Conservation (phyloP, 2,329 filamentous ascomycete species). For the Trichoderma sp. region DNA sequence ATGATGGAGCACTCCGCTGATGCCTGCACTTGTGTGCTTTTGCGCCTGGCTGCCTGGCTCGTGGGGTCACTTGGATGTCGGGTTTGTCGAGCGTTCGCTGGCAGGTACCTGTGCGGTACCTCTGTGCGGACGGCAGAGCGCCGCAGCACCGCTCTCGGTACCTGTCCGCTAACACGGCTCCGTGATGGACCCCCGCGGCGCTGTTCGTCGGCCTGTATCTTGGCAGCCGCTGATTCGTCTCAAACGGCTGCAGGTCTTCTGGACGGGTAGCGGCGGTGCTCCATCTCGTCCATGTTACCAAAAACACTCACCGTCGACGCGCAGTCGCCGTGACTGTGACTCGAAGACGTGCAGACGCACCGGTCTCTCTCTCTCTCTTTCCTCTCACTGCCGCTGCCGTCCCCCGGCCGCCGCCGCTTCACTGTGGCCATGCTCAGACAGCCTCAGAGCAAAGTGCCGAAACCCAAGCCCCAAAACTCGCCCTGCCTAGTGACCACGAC, state of each 20-base stretch:
- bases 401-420: not conserved
- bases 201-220: no score
- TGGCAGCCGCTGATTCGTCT: not conserved
- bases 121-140: not conserved
- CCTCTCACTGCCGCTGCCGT: not conserved
- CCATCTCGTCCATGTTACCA: not conserved
- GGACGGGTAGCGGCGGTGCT: slow-evolving; percentile 12
- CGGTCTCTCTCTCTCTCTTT: not conserved
- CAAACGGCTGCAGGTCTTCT: not conserved
- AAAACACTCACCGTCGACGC: slow-evolving; percentile 3
- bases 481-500: not conserved
- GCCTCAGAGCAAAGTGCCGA: not conserved
- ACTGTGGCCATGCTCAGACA: not conserved
- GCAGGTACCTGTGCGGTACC: not conserved
- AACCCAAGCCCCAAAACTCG: not conserved
- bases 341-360: not conserved
- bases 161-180: not conserved
- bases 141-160: not conserved
- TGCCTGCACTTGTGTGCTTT: slow-evolving; percentile 11
- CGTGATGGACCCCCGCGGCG: not conserved
- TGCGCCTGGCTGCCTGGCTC: slow-evolving; percentile 15
- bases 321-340: not conserved
- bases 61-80: not conserved
- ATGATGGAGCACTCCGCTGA: not conserved
- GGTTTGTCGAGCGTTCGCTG: no score